Conservation (phyloP, 1,284 basidiomycete genomes). For the Leccinum insolens region DNA sequence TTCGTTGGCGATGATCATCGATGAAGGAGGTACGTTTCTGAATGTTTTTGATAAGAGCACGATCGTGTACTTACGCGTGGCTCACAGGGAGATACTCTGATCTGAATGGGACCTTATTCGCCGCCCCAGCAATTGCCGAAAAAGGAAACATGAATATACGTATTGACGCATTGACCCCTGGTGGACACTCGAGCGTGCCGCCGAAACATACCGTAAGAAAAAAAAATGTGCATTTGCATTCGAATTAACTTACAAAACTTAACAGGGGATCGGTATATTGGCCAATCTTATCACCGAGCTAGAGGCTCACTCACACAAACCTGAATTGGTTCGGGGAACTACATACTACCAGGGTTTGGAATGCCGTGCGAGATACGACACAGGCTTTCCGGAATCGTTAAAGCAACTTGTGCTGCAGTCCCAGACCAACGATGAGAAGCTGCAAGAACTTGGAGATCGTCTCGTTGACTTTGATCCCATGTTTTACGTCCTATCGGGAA, state of each 20-base stretch:
- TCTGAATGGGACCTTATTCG: slow-evolving; percentile 43
- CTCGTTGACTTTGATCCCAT: slow-evolving; percentile 32
- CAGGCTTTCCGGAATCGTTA: slow-evolving; percentile 32
- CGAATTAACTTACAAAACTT: slow-evolving; percentile 15
- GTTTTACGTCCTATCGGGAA: slow-evolving; percentile 36
- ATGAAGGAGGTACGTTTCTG: slow-evolving; percentile 43
- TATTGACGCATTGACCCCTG: slow-evolving; percentile 55
- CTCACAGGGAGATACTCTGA: slow-evolving; percentile 38
- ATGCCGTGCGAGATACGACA: slow-evolving; percentile 30
- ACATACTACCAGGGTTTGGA: slow-evolving; percentile 31
- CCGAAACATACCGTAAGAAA: slow-evolving; percentile 53
- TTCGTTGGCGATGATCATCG: slow-evolving; percentile 57
- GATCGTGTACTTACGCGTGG: neutral
- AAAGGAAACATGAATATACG: slow-evolving; percentile 67
- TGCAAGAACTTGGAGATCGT: slow-evolving; percentile 33
- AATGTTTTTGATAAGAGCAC: neutral
- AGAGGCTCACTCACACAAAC: slow-evolving; percentile 49
- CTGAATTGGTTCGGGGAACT: slow-evolving; percentile 37
- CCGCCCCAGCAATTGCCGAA: slow-evolving; percentile 58
- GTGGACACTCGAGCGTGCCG: slow-evolving; percentile 70
- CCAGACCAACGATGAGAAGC: slow-evolving; percentile 29
- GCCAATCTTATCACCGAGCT: slow-evolving; percentile 51
- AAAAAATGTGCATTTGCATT: neutral
- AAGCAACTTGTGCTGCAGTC: slow-evolving; percentile 33
- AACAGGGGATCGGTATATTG: slow-evolving; percentile 59